Evolutionary conservation across 208 protist genomes (phyloP), one percentile per base, ranked within the genome.

Genomic region (Porcisia hertigi): DNA sequence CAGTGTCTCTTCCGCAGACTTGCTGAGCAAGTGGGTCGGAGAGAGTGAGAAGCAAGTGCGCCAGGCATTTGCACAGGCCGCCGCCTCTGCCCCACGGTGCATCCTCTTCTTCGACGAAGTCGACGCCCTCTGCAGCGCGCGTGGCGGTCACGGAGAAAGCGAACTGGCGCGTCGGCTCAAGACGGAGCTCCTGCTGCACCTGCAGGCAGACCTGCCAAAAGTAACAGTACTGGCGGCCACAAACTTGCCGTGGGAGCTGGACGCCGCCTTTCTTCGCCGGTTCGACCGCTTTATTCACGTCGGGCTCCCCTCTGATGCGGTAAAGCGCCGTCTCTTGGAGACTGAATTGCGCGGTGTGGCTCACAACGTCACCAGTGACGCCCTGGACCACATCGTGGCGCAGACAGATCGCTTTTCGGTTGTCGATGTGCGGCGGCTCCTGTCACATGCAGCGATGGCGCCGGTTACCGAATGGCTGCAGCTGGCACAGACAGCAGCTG

Each of bases 161-260:
- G 94, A 98, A 66, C 85, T 89, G 3, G 89, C 98, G 8, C 88
- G 99, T 16, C 90, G 99, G 23, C 91, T 99, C 55, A 99, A 99
- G 85, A 99, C 98, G 36, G 99, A 99, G 88, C 98, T 99, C 49
- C 90, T 99, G 0, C 92, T 99, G 3, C 98, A 99, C 73, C 75
- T 98, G 63, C 87, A 97, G 67, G 86, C 67, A 12, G 55, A 88
- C 14, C 58, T 86, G n/a, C 47, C 79, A 0, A 70, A 80, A 1
- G 85, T 98, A 41, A 85, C 90, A 23, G 81, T 98, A 55, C 53
- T 98, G 25, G 97, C 91, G 8, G 97, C 97, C 14, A 98, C 94
- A 18, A 98, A 98, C 75, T 73, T 96, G 58, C 97, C 97, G 54
- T 97, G 94, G 90, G 94, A 97, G 41, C 80, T 98, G 54, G 97